phyloP scores from a whole-genome alignment of 139 green algal species.

The Coccomyxa sp. region DNA sequence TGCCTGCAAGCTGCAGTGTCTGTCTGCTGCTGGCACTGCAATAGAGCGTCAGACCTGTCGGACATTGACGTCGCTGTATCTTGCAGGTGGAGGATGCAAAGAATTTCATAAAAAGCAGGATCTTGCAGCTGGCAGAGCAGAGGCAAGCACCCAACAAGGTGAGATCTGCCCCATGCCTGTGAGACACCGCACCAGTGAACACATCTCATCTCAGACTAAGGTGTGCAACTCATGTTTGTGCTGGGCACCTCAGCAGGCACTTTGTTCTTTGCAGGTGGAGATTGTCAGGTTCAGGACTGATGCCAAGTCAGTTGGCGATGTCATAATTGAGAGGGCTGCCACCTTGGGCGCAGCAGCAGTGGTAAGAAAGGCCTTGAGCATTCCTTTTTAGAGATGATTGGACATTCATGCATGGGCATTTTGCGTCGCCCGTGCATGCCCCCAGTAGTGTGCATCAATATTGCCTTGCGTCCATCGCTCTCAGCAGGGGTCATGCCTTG shows the following conservation, averaged over 20 bases:
- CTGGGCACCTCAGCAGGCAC: neutral
- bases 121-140: neutral
- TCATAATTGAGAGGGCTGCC: conserved; percentile 18
- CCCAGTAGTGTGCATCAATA: too few species aligned
- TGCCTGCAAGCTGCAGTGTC: too few species aligned
- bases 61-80: too few species aligned
- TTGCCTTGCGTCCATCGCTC: too few species aligned
- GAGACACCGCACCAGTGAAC: neutral
- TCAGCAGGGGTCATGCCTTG: too few species aligned
- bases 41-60: too few species aligned
- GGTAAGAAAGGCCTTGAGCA: neutral
- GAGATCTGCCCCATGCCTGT: too few species aligned
- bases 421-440: too few species aligned
- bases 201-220: too few species aligned
- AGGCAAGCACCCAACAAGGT: neutral
- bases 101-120: neutral
- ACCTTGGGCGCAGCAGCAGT: conserved; percentile 15
- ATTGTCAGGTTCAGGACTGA: neutral
- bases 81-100: neutral
- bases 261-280: neutral
- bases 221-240: too few species aligned
- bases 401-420: too few species aligned
- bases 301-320: conserved; percentile 15
- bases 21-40: too few species aligned
- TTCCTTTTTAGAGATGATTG: neutral